Evolutionary conservation across 352 stramenopile genomes (phyloP), one percentile per base, ranked within the genome.

Genomic region (Globisporangium rhizosaccharum): DNA sequence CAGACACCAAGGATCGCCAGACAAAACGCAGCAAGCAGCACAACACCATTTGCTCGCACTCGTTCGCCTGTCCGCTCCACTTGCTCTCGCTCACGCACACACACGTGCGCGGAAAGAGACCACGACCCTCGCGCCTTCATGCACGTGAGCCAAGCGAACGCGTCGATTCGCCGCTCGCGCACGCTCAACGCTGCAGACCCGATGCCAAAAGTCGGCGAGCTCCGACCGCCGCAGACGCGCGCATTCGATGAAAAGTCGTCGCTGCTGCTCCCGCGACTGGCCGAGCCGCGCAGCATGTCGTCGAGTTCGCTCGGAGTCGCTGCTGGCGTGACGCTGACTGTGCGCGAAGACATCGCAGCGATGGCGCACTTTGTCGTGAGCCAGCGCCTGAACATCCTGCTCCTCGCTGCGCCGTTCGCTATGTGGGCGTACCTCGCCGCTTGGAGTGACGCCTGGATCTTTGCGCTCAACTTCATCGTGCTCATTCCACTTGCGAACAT

Each of bases 401-500:
- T 92, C 39, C 58, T 89, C 12, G 57, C 71, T 1, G 65, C 64
- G 23, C 85, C 85, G 36, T 49, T 94, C n/a, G 81, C 82, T 15
- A 14, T 94, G n/a, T 90, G 69, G 68, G 56, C 82, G 9, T 87
- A 78, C n/a, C 51, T 82, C 28, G 68, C 59, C n/a, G 58, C 53
- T 4, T 94, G 85, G 85, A 68, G 67, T 61, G 85, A 94, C 63
- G 65, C 73, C 7, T 88, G 76, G 68, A 70, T 98, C 48, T 99
- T 99, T 67, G 71, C 87, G 51, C 79, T 98, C 54, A 99, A 99
- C 70, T 99, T 99, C 70, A 63, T 98, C 55, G 91, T 96, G 44
- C 97, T 99, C 90, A 98, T 96, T 49, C 96, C 96, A 25, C 71
- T 99, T 0, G 96, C 96, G 18, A 94, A 90, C 48, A 82, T 98